Conservation (phyloP, 768 basidiomycete species). For the Auricularia cornea region DNA sequence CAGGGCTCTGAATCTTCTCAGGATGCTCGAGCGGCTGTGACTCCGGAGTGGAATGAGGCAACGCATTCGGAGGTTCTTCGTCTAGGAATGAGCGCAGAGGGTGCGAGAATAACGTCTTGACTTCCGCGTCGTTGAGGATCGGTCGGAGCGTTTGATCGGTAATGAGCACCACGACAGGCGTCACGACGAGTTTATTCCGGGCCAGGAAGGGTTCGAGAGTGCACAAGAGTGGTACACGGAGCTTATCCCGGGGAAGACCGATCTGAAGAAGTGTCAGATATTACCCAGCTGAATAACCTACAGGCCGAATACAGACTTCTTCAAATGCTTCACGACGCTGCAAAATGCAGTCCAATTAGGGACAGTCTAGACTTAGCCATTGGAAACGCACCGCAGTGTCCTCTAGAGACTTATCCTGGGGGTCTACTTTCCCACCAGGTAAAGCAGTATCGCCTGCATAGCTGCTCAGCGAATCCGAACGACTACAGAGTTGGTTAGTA, state of each 20-base stretch:
- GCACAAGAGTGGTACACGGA: constrained; percentile 67
- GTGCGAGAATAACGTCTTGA: constrained; percentile 76
- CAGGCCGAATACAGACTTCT: constrained; percentile 48
- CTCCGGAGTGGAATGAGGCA: background rate
- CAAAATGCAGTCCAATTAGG: constrained; percentile 1
- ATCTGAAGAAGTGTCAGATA: no score
- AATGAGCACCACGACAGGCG: constrained; percentile 80
- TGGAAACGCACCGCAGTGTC: constrained; percentile 56
- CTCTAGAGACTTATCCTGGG: constrained; percentile 57
- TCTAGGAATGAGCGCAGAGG: constrained; percentile 68
- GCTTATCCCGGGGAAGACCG: constrained; percentile 65
- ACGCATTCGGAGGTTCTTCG: constrained; percentile 1
- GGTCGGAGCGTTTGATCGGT: constrained; percentile 72
- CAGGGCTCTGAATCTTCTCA: constrained; percentile 9
- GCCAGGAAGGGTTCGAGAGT: constrained; percentile 73
- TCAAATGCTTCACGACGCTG: constrained; percentile 86
- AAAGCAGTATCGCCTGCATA: constrained; percentile 87
- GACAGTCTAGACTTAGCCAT: constrained; percentile 19
- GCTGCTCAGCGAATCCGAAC: constrained; percentile 59
- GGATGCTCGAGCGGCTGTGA: background rate
- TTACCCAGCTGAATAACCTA: no score
- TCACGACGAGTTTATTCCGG: constrained; percentile 64
- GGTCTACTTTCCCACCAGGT: constrained; percentile 78
- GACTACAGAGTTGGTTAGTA: constrained; percentile 32
- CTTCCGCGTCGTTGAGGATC: constrained; percentile 71